Evolutionary conservation across 2,329 filamentous ascomycete genomes (phyloP).

Genomic region (Trichoderma semiorbis): DNA sequence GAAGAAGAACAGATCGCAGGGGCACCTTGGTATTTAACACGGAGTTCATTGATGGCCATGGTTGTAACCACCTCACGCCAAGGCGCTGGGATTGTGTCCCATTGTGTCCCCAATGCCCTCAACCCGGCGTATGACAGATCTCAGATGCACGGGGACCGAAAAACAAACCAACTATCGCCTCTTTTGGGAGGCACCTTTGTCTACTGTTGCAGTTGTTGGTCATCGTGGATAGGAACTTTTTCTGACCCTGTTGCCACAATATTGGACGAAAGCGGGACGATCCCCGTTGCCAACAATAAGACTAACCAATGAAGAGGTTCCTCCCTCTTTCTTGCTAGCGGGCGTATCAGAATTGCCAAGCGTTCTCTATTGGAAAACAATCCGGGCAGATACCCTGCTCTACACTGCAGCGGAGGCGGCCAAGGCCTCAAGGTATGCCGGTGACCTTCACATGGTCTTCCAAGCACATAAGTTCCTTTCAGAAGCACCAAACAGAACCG

Average conservation of each 20-base stretch:
- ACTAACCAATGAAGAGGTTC: neutral
- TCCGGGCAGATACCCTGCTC: neutral
- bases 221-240: slow-evolving; percentile 3
- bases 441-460: neutral
- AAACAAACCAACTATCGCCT: neutral
- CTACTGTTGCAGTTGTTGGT: neutral
- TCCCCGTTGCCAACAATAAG: neutral
- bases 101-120: neutral
- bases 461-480: neutral
- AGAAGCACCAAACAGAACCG: neutral
- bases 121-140: neutral
- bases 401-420: neutral
- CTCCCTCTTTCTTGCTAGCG: neutral
- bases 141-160: neutral
- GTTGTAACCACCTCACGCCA: neutral
- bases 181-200: slow-evolving; percentile 11
- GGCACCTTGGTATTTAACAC: neutral
- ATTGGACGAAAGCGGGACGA: neutral
- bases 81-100: neutral
- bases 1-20: neutral
- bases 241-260: neutral
- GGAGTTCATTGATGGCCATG: neutral
- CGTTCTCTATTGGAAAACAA: neutral
- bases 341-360: neutral
- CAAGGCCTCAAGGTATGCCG: neutral